Conservation (phyloP, 768 basidiomycete genomes). For the Leucocoprinus sp. region DNA sequence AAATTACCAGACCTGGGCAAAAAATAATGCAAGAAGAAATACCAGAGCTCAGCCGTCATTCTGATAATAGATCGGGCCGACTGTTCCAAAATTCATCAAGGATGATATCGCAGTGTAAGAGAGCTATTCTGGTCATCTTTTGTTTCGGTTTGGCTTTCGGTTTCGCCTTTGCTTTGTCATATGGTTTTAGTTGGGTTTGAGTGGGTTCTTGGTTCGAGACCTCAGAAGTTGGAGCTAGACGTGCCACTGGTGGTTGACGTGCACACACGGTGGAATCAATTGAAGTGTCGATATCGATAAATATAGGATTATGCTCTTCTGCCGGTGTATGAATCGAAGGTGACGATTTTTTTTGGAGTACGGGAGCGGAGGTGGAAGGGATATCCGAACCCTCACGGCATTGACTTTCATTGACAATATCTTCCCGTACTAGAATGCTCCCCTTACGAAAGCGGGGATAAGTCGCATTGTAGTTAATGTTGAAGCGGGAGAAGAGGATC, state of each 20-base stretch:
- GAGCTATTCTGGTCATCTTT: slow-evolving; percentile 35
- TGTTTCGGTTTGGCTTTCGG: slow-evolving; percentile 17
- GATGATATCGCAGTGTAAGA: slow-evolving; percentile 82
- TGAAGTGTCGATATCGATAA: not conserved
- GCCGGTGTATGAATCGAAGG: too few relatives aligned
- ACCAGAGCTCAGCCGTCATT: slow-evolving; percentile 19
- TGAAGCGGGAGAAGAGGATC: slow-evolving; percentile 73
- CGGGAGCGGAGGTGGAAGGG: not conserved
- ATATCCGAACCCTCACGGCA: not conserved
- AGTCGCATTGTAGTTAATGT: slow-evolving; percentile 81
- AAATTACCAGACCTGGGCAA: too few relatives aligned
- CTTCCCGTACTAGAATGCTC: slow-evolving; percentile 67
- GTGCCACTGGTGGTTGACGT: not conserved
- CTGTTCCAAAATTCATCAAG: slow-evolving; percentile 71
- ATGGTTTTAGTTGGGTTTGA: slow-evolving; percentile 15
- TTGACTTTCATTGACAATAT: slow-evolving; percentile 13
- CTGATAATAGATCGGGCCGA: slow-evolving; percentile 44
- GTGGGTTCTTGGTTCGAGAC: slow-evolving; percentile 1
- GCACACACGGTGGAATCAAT: too few relatives aligned
- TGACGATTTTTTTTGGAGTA: not conserved
- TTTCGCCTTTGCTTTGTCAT: slow-evolving; percentile 16
- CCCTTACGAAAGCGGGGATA: slow-evolving; percentile 75
- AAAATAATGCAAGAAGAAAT: not conserved
- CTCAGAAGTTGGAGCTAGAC: not conserved
- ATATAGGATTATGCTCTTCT: too few relatives aligned